These are phyloP conservation scores for Globisporangium nodosum DNA, from an alignment of 352 stramenopile genomes.

Conservation along the genomic window DNA sequence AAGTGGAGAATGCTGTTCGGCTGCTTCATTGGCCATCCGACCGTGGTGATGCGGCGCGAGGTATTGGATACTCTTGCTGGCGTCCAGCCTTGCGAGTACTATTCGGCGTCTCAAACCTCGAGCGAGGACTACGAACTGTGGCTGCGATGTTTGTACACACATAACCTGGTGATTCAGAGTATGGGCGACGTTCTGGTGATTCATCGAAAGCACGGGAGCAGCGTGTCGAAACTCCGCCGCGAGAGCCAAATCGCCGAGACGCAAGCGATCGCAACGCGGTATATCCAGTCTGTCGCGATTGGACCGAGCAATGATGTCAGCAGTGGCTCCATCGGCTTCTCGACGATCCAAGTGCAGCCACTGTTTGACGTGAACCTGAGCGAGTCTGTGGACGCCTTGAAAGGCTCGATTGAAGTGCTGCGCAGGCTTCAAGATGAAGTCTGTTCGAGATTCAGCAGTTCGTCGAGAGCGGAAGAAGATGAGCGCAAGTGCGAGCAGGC, in stretches of 20 bases:
- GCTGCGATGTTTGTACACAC: slow-evolving; percentile 40
- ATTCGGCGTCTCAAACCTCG: slow-evolving; percentile 21
- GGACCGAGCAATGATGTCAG: not conserved
- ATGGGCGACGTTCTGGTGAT: slow-evolving; percentile 49
- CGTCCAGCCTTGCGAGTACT: slow-evolving; percentile 21
- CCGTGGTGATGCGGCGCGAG: slow-evolving; percentile 65
- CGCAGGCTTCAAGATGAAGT: slow-evolving; percentile 19
- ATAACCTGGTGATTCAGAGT: slow-evolving; percentile 39
- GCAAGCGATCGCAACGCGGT: slow-evolving; percentile 16
- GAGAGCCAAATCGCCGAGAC: slow-evolving; percentile 39
- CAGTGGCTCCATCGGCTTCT: not conserved
- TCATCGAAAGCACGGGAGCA: slow-evolving; percentile 31
- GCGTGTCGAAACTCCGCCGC: slow-evolving; percentile 15
- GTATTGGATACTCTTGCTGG: slow-evolving; percentile 23
- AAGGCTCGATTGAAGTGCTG: slow-evolving; percentile 19
- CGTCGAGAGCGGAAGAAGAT: slow-evolving; percentile 1
- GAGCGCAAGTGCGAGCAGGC: slow-evolving; percentile 16
- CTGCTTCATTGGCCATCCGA: slow-evolving; percentile 74
- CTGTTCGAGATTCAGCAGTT: not conserved
- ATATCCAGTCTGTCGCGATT: slow-evolving; percentile 2
- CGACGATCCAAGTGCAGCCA: not conserved
- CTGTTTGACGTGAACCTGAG: slow-evolving; percentile 7
- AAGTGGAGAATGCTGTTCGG: slow-evolving; percentile 75
- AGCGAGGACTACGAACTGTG: slow-evolving; percentile 86
- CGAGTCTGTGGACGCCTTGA: slow-evolving; percentile 17